phyloP scores from a whole-genome alignment of 2,329 filamentous ascomycete genomes.

The Lojkania enalia region DNA sequence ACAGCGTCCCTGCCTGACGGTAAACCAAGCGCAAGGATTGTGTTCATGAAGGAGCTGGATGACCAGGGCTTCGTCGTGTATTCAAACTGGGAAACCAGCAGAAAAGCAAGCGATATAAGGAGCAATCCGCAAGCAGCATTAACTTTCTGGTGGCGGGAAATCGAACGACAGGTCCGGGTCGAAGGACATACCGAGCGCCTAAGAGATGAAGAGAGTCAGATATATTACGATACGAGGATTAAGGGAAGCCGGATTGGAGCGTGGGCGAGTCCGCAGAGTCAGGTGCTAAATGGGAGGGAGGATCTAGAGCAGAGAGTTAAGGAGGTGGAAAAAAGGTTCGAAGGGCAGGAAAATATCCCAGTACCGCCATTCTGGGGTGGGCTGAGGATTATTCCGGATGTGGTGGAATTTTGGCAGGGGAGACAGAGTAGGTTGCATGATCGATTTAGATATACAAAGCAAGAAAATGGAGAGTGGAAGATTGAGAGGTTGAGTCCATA shows the following conservation, averaged over 20 bases:
- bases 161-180: constrained; percentile 88
- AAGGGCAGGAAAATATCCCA: constrained; percentile 76
- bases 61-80: constrained; percentile 84
- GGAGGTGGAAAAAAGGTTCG: constrained; percentile 76
- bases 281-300: constrained; percentile 69
- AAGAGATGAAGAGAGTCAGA: constrained; percentile 69
- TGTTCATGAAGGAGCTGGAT: constrained; percentile 97
- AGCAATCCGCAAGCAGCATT: constrained; percentile 78
- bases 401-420: constrained; percentile 96
- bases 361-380: constrained; percentile 96
- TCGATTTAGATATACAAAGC: constrained; percentile 78
- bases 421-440: constrained; percentile 89
- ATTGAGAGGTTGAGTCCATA: constrained; percentile 76
- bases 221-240: constrained; percentile 67
- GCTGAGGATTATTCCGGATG: constrained; percentile 78
- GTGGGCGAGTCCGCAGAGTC: constrained; percentile 90
- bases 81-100: constrained; percentile 83
- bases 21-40: constrained; percentile 79
- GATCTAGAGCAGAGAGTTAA: constrained; percentile 76
- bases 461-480: constrained; percentile 60
- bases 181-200: constrained; percentile 76
- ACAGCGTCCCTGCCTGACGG: constrained; percentile 84
- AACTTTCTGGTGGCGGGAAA: constrained; percentile 85
- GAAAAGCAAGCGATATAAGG: constrained; percentile 68
- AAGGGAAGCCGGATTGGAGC: constrained; percentile 84